Percentiles rank a stretch among this genome's conserved stretches.
These are phyloP conservation scores for Cercophora scortea DNA, from an alignment of 495 filamentous ascomycete genomes.

Conservation along the genomic window DNA sequence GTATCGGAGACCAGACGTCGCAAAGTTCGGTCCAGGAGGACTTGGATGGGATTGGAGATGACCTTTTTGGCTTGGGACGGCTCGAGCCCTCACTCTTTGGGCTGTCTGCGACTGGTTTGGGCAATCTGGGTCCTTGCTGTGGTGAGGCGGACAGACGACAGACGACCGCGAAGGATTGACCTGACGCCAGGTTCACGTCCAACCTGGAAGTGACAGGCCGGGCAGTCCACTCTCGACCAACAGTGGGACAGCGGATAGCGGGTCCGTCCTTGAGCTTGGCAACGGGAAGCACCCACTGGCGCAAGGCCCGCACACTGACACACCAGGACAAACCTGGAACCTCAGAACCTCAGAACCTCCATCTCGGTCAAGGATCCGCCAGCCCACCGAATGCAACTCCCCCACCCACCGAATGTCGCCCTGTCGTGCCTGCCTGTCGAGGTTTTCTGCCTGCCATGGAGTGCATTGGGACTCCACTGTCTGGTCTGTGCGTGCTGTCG, in stretches of 20 bases:
- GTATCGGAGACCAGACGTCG: neutral
- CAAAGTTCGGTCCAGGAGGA: conserved; percentile 8
- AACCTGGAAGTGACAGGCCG: no score
- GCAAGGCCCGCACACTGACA: no score
- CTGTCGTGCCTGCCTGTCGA: neutral
- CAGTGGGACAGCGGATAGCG: no score
- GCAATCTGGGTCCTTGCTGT: neutral
- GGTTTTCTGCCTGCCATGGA: neutral
- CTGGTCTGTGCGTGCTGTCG: neutral
- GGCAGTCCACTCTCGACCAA: no score
- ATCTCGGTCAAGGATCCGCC: neutral
- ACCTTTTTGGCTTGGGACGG: neutral
- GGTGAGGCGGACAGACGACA: neutral
- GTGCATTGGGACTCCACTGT: neutral
- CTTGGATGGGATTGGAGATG: neutral
- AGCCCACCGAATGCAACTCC: neutral
- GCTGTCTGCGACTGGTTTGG: conserved; percentile 1
- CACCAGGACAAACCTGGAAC: neutral
- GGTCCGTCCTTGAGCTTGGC: no score
- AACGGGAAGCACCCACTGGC: no score
- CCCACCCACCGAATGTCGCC: neutral
- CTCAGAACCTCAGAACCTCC: neutral
- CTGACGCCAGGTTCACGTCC: no score
- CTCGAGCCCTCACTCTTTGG: neutral
- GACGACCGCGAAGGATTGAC: no score